These are phyloP conservation scores for Fraxinus dipetala DNA, from an alignment of 305 asterid species.

Conservation along the genomic window DNA sequence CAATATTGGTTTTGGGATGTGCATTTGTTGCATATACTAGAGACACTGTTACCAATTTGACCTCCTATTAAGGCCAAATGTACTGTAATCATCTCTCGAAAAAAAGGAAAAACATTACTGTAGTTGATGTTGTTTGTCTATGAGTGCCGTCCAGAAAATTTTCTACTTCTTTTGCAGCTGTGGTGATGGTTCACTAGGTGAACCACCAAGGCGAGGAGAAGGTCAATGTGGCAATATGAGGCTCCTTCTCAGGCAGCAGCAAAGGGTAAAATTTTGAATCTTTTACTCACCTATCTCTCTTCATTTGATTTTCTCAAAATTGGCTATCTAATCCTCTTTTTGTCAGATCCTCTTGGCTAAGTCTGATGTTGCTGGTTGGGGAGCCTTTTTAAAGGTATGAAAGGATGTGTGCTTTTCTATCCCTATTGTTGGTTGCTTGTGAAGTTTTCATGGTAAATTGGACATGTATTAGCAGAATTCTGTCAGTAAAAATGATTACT, in stretches of 20 bases:
- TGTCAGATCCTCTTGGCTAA: conserved; percentile 74
- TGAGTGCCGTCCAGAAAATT: neutral
- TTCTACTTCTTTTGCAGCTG: conserved; percentile 60
- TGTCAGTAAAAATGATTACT: conserved; percentile 88
- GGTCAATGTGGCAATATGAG: conserved; percentile 97
- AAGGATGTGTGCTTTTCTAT: conserved; percentile 3
- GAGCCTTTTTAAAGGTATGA: conserved; percentile 90
- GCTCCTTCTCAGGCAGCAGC: conserved; percentile 92
- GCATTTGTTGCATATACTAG: neutral
- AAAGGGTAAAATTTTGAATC: conserved; percentile 58
- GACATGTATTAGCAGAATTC: conserved; percentile 50
- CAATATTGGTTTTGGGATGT: neutral
- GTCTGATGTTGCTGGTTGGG: conserved; percentile 99
- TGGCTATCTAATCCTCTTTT: conserved; percentile 2
- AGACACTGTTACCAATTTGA: conserved; percentile 3
- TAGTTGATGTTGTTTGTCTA: neutral
- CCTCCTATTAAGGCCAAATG: neutral
- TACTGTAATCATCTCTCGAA: neutral
- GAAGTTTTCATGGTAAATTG: conserved; percentile 7
- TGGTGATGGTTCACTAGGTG: conserved; percentile 80
- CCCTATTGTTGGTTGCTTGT: conserved; percentile 6
- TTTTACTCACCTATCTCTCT: conserved; percentile 11
- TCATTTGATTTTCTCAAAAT: conserved; percentile 7
- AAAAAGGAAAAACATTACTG: neutral
- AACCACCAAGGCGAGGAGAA: conserved; percentile 86